Conservation (phyloP, 208 protist genomes). For the Entamoeba moshkovskii region DNA sequence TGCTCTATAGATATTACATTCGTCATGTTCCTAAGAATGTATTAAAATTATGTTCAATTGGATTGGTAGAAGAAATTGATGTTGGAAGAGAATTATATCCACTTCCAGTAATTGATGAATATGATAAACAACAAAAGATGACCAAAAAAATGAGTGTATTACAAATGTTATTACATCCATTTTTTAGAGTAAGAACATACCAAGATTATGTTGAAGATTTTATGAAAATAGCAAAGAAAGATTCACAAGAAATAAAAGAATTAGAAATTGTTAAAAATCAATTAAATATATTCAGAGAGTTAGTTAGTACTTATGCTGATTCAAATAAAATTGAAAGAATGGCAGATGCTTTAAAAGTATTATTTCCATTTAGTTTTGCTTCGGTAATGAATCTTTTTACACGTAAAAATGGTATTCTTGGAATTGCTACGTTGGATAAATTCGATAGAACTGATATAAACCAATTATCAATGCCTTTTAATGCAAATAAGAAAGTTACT, state of each 20-base stretch:
- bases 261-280: not conserved
- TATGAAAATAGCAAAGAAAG: not conserved
- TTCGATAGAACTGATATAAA: not conserved
- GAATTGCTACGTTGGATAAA: not conserved
- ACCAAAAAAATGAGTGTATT: not conserved
- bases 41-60: not conserved
- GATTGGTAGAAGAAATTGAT: not conserved
- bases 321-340: not conserved
- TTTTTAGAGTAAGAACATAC: not conserved
- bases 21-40: not conserved
- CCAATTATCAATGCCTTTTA: not conserved
- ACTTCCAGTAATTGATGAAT: not conserved
- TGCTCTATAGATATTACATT: not conserved
- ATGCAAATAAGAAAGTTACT: not conserved
- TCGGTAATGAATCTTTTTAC: not conserved
- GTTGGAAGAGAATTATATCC: not conserved
- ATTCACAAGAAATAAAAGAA: not conserved
- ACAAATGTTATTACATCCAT: not conserved
- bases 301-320: not conserved
- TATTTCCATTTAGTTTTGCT: not conserved
- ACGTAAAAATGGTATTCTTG: not conserved
- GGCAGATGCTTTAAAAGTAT: not conserved
- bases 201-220: not conserved
- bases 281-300: not conserved
- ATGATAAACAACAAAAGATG: slow-evolving; percentile 4